Evolutionary conservation across 2,329 filamentous ascomycete genomes (phyloP).

Genomic region (Ophiostoma fasciatum): DNA sequence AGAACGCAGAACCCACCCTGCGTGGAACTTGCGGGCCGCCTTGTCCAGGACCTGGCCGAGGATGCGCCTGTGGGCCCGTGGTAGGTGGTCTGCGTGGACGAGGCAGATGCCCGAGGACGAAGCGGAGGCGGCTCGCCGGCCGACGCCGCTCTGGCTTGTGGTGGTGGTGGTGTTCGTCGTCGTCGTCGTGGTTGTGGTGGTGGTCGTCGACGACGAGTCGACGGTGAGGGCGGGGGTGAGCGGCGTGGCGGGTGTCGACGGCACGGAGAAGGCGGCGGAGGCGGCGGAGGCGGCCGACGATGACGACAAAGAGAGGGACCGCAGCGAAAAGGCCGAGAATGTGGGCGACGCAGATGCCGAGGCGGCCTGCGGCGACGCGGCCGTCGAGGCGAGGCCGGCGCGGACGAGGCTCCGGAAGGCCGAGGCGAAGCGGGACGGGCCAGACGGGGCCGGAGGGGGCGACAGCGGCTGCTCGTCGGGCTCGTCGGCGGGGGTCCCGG

Average conservation of each 20-base stretch:
- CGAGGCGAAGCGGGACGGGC: slow-evolving; percentile 15
- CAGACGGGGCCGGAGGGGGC: no score
- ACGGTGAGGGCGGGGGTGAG: slow-evolving; percentile 21
- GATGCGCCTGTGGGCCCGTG: slow-evolving; percentile 30
- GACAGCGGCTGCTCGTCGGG: no score
- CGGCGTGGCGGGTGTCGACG: slow-evolving; percentile 19
- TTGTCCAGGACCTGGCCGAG: slow-evolving; percentile 35
- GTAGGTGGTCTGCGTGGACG: slow-evolving; percentile 31
- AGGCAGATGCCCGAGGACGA: slow-evolving; percentile 37
- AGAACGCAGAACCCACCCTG: no score
- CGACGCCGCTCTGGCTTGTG: slow-evolving; percentile 11
- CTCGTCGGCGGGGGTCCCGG: no score
- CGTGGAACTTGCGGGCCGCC: slow-evolving; percentile 33
- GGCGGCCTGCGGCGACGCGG: slow-evolving; percentile 3
- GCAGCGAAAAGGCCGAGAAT: background rate
- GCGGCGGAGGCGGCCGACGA: slow-evolving; percentile 19
- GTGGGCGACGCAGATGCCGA: background rate
- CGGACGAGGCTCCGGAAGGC: slow-evolving; percentile 26
- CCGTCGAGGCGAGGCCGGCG: slow-evolving; percentile 20
- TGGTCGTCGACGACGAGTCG: slow-evolving; percentile 12
- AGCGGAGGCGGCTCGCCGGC: no score
- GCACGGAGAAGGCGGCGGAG: slow-evolving; percentile 2
- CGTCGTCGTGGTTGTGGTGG: slow-evolving; percentile 1
- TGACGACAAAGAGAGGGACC: slow-evolving; percentile 9
- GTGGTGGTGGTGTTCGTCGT: slow-evolving; percentile 16